Percentiles rank a stretch among this genome's conserved stretches.
These are phyloP conservation scores for Daldinia childiae DNA, from an alignment of 495 filamentous ascomycete species.

Conservation along the genomic window DNA sequence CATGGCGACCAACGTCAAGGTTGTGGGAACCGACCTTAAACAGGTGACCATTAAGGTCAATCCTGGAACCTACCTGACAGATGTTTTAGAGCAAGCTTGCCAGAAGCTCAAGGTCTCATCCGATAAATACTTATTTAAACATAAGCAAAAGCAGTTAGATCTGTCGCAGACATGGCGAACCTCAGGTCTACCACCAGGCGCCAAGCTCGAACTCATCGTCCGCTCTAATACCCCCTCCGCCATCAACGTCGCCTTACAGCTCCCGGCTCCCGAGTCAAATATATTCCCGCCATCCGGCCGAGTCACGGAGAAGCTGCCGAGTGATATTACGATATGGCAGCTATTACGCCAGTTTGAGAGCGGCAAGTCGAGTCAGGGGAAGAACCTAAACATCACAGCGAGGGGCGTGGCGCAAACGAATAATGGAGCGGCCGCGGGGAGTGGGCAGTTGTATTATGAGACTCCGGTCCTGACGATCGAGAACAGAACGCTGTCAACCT, in stretches of 20 bases:
- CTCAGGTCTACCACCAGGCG: conserved; percentile 83
- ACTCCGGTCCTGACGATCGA: conserved; percentile 84
- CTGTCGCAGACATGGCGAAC: conserved; percentile 86
- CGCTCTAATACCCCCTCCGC: conserved; percentile 82
- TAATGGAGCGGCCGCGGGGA: conserved; percentile 62
- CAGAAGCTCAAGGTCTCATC: conserved; percentile 75
- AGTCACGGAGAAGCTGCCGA: conserved; percentile 82
- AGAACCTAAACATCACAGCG: conserved; percentile 79
- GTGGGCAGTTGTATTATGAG: conserved; percentile 84
- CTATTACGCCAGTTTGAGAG: conserved; percentile 88
- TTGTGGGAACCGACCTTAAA: conserved; percentile 79
- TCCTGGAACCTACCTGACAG: conserved; percentile 79
- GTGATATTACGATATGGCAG: conserved; percentile 85
- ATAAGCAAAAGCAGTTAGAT: conserved; percentile 85
- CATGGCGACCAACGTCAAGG: conserved; percentile 91
- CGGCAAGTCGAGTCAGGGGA: conserved; percentile 63
- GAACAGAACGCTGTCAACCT: conserved; percentile 75
- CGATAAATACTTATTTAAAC: conserved; percentile 85
- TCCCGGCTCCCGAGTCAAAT: conserved; percentile 72
- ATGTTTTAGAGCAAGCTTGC: conserved; percentile 88
- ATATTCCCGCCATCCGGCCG: conserved; percentile 65
- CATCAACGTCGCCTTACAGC: conserved; percentile 84
- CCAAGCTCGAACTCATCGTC: conserved; percentile 91
- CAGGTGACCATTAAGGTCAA: conserved; percentile 82
- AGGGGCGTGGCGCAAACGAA: conserved; percentile 70